phyloP scores from a whole-genome alignment of 345 rosid species.

The Fremontodendron californicum region DNA sequence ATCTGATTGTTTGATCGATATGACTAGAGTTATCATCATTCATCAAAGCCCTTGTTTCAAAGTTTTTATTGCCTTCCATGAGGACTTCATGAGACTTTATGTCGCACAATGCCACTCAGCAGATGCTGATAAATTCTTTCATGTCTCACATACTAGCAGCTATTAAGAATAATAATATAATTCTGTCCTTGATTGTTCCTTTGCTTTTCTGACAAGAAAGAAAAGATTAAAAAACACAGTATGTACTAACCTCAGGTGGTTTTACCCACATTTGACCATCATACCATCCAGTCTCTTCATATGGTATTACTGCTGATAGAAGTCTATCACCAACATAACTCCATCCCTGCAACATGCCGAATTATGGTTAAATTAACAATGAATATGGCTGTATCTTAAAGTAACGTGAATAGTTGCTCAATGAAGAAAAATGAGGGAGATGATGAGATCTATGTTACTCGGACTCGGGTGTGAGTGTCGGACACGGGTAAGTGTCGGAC shows the following conservation, averaged over 20 bases:
- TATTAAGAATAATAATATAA: neutral
- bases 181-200: neutral
- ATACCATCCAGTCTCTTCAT: conserved; percentile 99
- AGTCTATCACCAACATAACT: conserved; percentile 94
- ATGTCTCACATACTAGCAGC: neutral
- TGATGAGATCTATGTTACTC: too few relatives aligned
- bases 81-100: neutral
- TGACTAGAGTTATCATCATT: neutral
- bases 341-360: conserved; percentile 68
- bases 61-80: neutral
- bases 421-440: neutral
- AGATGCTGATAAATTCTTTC: neutral
- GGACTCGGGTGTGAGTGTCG: too few relatives aligned
- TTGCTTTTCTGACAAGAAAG: neutral
- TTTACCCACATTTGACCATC: conserved; percentile 99
- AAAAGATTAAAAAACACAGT: neutral
- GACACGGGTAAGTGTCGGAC: too few relatives aligned
- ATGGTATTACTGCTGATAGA: conserved; percentile 87
- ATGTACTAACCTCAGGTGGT: conserved; percentile 78
- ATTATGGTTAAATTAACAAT: neutral
- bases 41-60: neutral
- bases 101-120: neutral
- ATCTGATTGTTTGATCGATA: neutral
- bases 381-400: neutral
- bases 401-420: neutral